Evolutionary conservation across 2,329 filamentous ascomycete genomes (phyloP), one percentile per base, ranked within the genome.

Genomic region (Claviceps humidiphila): DNA sequence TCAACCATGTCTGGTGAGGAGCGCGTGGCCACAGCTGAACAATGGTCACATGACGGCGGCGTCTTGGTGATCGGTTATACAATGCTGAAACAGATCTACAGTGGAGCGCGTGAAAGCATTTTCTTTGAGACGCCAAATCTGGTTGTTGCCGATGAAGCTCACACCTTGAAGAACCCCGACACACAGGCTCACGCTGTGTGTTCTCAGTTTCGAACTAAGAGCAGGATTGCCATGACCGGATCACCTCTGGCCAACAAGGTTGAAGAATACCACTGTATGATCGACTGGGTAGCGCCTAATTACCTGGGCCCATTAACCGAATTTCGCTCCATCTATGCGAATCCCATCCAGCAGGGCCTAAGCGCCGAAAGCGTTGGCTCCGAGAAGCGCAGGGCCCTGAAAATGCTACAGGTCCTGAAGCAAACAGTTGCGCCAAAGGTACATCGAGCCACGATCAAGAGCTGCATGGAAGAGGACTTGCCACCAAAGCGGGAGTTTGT

Each of bases 161-260:
- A 96, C 62, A 71, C 67, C 22, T 68, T 95, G 63, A 95, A 93
- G 66, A 89, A 88, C 56, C 66, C 71, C 0, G 64, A 62, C 0
- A 72, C 82, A 0, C 66, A 72, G 20, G 68, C 84, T 38, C 71
- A 81, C 44, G 57, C 66, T 40, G 73, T 77, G 5, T 78, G 82
- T 20, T 69, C 70, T 1, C 65, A 70, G 11, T 84, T 96, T 62
- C 73, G 65, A 54, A 86, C 89, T 0, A 78, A 71, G 51, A 83
- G 76, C 54, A 81, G 89, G 11, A 86, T 96, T 57, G 90, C 89
- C 5, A 72, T 96, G 55, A 95, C 89, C 0, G 90, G 89, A 0
- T 91, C 89, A 0, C 90, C 90, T 0, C 71, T 96, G 50, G 82
- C 87, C 4, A 96, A 95, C 62, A 86, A 88, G 50, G 80, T 95